Base-by-base conservation (phyloP, 2,329 filamentous ascomycete genomes). In the Tolypocladium guangdongense region DNA sequence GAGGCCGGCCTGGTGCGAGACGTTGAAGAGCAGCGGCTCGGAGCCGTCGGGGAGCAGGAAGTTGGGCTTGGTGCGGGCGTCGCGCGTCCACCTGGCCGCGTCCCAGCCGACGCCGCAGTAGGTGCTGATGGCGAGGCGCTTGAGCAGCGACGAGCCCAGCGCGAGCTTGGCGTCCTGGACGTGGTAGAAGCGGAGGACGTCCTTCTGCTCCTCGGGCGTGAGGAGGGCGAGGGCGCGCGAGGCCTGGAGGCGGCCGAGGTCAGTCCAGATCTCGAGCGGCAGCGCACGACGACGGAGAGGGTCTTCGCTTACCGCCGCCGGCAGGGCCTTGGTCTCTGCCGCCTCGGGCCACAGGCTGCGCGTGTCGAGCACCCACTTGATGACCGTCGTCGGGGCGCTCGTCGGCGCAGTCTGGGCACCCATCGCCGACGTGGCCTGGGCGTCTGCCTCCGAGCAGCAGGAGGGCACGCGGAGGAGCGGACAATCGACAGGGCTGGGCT, bases 1-100 rank as follows among this genome's bases (percentile, higher is more conserved):
- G 18, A 92, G 71, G 2, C 88, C 87, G 10, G 84, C 84, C 72
- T 92, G 88, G 67, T 92, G 88, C 47, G 81, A 85, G 53, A 91
- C 78, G 68, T 92, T 92, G 75, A 92, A 91, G 57, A 72, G 61
- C n/a, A 82, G 65, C 20, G 75, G 68, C 60, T 75, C 77, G 54
- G 55, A 70, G 58, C 60, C 78, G 71, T 65, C 74, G 67, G 57
- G 75, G 72, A 73, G 71, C 64, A 62, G 64, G 64, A 73, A 82
- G 51, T 79, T 65, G 45, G 80, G 80, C 66, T 83, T 83, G 52
- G 71, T 73, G 61, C 70, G 72, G 66, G 69, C 56, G 71, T 83
- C 74, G 67, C 83, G 78, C 12, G 77, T 75, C 54, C 87, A 72
- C 20, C 62, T 69, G 49, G 84, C 81, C 4, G 75, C 67, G 41